These are phyloP conservation scores for Cymbidium sinense DNA, from an alignment of 106 monocot genomes.

Conservation along the genomic window DNA sequence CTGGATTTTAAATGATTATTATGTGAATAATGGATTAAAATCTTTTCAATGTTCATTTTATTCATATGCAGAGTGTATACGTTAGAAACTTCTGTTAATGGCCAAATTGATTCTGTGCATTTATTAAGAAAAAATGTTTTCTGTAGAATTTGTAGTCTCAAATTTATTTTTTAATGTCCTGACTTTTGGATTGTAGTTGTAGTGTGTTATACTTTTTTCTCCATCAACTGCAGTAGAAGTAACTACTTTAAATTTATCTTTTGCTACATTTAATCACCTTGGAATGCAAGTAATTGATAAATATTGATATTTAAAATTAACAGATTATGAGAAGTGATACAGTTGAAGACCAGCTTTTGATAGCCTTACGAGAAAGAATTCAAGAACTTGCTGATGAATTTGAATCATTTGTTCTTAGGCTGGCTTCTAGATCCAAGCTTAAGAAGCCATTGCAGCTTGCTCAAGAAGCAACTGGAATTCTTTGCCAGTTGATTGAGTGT, in stretches of 20 bases:
- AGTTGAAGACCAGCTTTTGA: constrained; percentile 62
- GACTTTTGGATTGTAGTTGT: not conserved
- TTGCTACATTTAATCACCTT: not conserved
- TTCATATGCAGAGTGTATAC: not conserved
- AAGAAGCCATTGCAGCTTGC: constrained; percentile 49
- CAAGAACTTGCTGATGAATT: constrained; percentile 66
- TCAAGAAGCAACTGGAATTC: constrained; percentile 53
- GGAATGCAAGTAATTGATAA: not conserved
- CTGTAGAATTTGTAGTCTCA: not conserved
- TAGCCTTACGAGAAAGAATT: constrained; percentile 77
- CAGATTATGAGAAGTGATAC: constrained; percentile 62
- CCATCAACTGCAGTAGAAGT: not conserved
- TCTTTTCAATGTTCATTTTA: not conserved
- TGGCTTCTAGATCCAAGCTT: constrained; percentile 45
- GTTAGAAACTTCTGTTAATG: not conserved
- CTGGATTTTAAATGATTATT: not conserved
- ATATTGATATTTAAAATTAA: not conserved
- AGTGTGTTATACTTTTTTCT: not conserved
- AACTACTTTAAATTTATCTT: not conserved
- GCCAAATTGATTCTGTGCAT: not conserved
- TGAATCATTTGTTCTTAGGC: constrained; percentile 59
- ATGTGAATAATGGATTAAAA: not conserved
- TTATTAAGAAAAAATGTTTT: not conserved
- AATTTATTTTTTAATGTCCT: not conserved
- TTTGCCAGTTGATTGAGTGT: constrained; percentile 18